Evolutionary conservation across 208 protist species (phyloP), one percentile per base, ranked within the genome.

Genomic region (Leishmania martiniquensis): DNA sequence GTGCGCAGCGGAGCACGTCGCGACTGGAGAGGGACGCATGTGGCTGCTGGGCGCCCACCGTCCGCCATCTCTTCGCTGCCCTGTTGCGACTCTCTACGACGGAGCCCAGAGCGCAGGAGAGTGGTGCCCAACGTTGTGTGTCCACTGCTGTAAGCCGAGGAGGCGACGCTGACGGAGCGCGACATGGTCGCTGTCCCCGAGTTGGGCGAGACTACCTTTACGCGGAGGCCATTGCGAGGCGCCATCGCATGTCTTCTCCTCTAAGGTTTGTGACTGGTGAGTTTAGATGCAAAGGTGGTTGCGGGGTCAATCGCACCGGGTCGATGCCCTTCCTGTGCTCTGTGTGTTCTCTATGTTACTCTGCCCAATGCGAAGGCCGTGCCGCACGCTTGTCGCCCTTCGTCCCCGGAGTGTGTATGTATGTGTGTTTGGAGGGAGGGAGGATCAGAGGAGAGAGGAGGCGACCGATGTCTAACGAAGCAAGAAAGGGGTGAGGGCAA

Each of bases 131-230:
- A 52, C 32, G 70, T 47, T 15, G 29, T 34, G 37, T 62, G 52
- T 29, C 70, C 70, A 37, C 52, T 74, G 70, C 49, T 74, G 70
- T 74, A 78, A 15, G 12, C 67, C 25, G 82, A 85, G 49, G 85
- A 84, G 32, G 52, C 55, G 44, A 75, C 39, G 69, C 85, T 89
- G 52, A 83, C 70, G 69, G 85, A 89, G 76, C 85, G 85, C 22
- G 83, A 85, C 37, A 82, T 77, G 17, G 75, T 81, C 59, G 84
- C 69, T 17, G 66, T 82, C 59, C 83, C 85, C 37, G 87, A 87
- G 82, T 91, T 88, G 63, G 87, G 87, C 17, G 87, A 91, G 25
- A 89, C 74, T 25, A 89, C 78, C 76, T 85, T 89, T 13, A 89
- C 83, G 1, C 85, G 75, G 6, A 80, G 75, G 42, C 77, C 72